These are phyloP conservation scores for Artomyces pyxidatus DNA, from an alignment of 768 basidiomycete species.

Conservation along the genomic window DNA sequence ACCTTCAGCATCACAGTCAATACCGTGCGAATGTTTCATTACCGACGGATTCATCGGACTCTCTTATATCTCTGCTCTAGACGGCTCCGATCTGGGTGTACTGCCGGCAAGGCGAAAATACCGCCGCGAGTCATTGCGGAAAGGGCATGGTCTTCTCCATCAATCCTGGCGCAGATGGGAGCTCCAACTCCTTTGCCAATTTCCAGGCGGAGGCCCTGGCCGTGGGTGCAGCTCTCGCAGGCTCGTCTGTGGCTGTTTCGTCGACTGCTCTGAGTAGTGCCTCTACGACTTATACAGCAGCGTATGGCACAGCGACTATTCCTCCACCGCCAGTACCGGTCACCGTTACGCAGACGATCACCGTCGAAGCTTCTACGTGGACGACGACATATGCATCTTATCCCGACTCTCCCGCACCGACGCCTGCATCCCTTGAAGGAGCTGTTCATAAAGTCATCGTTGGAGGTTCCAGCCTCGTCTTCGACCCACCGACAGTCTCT, in stretches of 20 bases:
- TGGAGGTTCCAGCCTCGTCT: conserved; percentile 41
- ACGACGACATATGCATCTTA: conserved; percentile 52
- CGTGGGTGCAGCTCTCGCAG: not conserved
- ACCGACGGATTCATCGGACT: too few species aligned
- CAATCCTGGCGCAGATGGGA: conserved; percentile 14
- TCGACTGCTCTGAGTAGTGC: conserved; percentile 15
- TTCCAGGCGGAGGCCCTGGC: conserved; percentile 6
- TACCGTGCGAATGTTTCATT: too few species aligned
- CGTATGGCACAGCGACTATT: conserved; percentile 43
- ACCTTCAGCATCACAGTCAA: conserved; percentile 19
- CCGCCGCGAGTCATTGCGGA: conserved; percentile 14
- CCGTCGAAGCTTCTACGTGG: conserved; percentile 33
- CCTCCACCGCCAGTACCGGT: conserved; percentile 36
- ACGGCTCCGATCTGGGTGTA: conserved; percentile 22
- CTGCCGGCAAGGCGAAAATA: conserved; percentile 16
- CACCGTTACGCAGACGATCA: conserved; percentile 40
- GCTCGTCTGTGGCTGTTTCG: conserved; percentile 22
- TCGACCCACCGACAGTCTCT: conserved; percentile 40
- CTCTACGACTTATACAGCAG: conserved; percentile 30
- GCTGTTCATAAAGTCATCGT: conserved; percentile 46
- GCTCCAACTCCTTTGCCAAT: conserved; percentile 1
- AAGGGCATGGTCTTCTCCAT: conserved; percentile 25
- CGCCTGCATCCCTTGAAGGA: conserved; percentile 40
- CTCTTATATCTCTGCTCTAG: too few species aligned
- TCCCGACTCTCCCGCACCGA: conserved; percentile 44